Conservation (phyloP, 345 rosid species). For the Populus deltoides region DNA sequence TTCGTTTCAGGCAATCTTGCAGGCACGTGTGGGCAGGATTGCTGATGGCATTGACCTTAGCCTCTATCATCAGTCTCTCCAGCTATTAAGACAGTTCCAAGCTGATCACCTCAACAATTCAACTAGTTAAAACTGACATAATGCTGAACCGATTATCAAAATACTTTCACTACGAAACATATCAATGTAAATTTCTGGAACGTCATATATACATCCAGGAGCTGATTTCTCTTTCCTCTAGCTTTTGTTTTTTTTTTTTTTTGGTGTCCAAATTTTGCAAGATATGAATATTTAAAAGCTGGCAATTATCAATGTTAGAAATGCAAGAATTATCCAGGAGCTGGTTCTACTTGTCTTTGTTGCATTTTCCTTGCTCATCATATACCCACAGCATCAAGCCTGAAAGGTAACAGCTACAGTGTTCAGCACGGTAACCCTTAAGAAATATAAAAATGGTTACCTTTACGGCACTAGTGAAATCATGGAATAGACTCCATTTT, state of each 20-base stretch:
- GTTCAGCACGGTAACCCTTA: not conserved
- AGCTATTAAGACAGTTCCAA: slow-evolving; percentile 60
- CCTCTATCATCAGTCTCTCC: slow-evolving; percentile 63
- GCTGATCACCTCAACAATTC: slow-evolving; percentile 25
- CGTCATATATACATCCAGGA: not conserved
- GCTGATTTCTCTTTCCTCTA: not conserved
- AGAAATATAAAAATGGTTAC: not conserved
- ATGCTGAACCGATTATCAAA: not conserved
- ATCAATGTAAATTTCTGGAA: not conserved
- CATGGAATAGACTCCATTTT: not conserved
- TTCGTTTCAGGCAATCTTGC: slow-evolving; percentile 55
- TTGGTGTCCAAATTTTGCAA: not conserved
- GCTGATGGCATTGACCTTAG: slow-evolving; percentile 76
- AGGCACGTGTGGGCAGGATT: slow-evolving; percentile 76
- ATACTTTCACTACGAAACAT: not conserved
- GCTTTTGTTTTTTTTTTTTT: too few relatives aligned
- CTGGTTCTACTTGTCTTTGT: not conserved
- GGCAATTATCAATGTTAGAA: not conserved
- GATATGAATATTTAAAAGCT: not conserved
- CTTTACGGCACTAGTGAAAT: too few relatives aligned
- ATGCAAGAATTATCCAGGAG: too few relatives aligned
- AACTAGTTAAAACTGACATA: slow-evolving; percentile 6
- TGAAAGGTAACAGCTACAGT: not conserved
- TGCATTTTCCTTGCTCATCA: not conserved
- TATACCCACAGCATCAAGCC: not conserved